These are phyloP conservation scores for Vitis rotundifolia DNA, from an alignment of 164 flowering plant genomes.

Conservation along the genomic window DNA sequence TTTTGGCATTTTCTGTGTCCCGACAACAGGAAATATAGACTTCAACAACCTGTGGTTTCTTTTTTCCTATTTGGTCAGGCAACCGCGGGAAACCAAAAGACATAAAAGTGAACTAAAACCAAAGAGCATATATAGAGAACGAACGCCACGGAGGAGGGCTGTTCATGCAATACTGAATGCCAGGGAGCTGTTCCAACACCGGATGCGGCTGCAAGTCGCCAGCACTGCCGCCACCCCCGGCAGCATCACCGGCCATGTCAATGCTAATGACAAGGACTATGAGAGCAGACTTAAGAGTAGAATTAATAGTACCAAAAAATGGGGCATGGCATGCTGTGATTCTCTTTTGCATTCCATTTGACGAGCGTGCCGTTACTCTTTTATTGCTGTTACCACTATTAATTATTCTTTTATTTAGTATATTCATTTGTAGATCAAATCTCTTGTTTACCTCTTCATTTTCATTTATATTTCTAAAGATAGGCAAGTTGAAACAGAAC, in stretches of 20 bases:
- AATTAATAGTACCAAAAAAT: too few species aligned
- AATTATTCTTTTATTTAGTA: too few species aligned
- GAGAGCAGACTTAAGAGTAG: too few species aligned
- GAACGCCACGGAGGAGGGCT: constrained; percentile 64
- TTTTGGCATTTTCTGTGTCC: background rate
- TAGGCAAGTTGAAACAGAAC: too few species aligned
- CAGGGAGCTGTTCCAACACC: constrained; percentile 49
- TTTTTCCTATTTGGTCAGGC: background rate
- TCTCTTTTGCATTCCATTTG: too few species aligned
- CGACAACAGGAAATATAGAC: background rate
- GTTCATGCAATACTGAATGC: constrained; percentile 47
- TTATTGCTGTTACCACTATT: too few species aligned
- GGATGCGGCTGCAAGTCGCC: constrained; percentile 48
- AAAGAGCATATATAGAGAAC: constrained; percentile 7
- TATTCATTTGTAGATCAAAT: too few species aligned
- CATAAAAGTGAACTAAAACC: background rate
- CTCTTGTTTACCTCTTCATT: too few species aligned
- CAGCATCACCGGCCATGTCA: constrained; percentile 4
- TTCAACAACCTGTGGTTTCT: background rate
- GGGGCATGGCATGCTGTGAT: too few species aligned
- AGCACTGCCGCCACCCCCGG: constrained; percentile 2
- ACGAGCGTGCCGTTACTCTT: too few species aligned
- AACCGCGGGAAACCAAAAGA: background rate
- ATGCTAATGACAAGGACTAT: too few species aligned
- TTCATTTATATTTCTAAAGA: too few species aligned